Evolutionary conservation across 1,284 basidiomycete genomes (phyloP).

Genomic region (Bjerkandera adusta): DNA sequence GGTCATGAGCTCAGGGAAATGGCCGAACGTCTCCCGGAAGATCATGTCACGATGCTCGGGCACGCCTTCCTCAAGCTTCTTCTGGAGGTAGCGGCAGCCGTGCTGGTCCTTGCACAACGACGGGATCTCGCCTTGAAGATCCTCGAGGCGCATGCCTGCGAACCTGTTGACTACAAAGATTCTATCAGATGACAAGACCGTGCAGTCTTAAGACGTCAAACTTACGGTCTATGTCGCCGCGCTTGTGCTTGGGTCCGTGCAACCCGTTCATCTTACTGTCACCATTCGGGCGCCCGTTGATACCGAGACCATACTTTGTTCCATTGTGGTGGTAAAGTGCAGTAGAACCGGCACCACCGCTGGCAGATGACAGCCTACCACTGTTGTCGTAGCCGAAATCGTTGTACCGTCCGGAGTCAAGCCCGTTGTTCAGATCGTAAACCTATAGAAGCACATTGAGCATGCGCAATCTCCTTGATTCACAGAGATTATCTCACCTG

Average conservation of each 20-base stretch:
- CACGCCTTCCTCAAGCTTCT: constrained; percentile 96
- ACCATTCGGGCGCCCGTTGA: constrained; percentile 46
- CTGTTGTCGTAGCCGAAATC: constrained; percentile 19
- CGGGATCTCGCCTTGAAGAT: constrained; percentile 93
- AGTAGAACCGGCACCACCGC: constrained; percentile 68
- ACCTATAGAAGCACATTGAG: no score
- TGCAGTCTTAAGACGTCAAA: constrained; percentile 41
- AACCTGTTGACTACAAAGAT: constrained; percentile 80
- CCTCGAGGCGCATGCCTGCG: constrained; percentile 92
- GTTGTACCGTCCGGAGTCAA: constrained; percentile 45
- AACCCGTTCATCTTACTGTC: constrained; percentile 85
- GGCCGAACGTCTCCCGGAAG: constrained; percentile 96
- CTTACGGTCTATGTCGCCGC: constrained; percentile 90
- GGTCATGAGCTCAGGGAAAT: constrained; percentile 99
- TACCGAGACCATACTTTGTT: constrained; percentile 69
- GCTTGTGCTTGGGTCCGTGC: constrained; percentile 90
- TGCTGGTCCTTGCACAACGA: constrained; percentile 98
- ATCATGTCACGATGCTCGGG: constrained; percentile 98
- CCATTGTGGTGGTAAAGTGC: constrained; percentile 80
- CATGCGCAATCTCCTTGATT: no score
- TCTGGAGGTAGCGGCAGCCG: constrained; percentile 97
- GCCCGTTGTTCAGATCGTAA: constrained; percentile 50
- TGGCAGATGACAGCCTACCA: constrained; percentile 28
- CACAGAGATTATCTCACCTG: constrained; percentile 38
- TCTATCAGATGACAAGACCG: constrained; percentile 9